phyloP scores from a whole-genome alignment of 345 rosid species.

The Brassica rapa region DNA sequence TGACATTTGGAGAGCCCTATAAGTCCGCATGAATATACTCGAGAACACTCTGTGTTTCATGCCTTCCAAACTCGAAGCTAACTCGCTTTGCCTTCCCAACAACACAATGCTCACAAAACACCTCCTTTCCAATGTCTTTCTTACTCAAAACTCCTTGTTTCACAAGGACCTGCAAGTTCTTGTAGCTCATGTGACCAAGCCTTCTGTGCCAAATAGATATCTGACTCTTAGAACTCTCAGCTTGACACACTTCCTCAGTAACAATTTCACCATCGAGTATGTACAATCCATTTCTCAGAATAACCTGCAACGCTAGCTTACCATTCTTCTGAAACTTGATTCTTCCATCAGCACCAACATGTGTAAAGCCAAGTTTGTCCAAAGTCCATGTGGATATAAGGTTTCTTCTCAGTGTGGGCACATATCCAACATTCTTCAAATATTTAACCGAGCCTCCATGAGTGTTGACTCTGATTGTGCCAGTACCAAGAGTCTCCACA shows the following conservation, averaged over 20 bases:
- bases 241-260: no score
- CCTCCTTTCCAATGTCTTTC: neutral
- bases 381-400: neutral
- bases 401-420: neutral
- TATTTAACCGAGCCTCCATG: neutral
- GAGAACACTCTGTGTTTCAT: no score
- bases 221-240: no score
- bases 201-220: neutral
- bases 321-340: neutral
- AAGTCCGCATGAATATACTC: neutral
- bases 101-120: neutral
- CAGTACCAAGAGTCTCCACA: neutral
- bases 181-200: neutral
- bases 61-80: neutral
- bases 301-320: neutral
- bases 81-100: neutral
- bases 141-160: neutral
- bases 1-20: neutral
- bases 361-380: neutral
- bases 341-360: neutral
- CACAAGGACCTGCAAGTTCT: neutral
- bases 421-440: neutral
- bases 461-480: neutral
- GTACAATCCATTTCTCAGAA: neutral
- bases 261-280: neutral